Percentiles rank a stretch among this genome's conserved stretches.
Conservation (phyloP, 2,329 filamentous ascomycete genomes). For the Penicillium sp. region DNA sequence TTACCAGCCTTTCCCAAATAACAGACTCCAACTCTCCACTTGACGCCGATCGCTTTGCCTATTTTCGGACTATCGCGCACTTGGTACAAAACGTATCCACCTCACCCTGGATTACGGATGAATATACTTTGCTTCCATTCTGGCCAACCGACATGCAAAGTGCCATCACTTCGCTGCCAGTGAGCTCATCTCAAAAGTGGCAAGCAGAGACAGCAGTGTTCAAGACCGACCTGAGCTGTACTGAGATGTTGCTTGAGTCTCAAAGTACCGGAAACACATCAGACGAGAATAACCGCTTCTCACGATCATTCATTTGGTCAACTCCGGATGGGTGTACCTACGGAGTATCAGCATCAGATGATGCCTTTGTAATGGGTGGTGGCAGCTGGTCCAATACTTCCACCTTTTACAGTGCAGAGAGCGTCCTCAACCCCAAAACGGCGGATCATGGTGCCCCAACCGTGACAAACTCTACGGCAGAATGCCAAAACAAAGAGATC, state of each 20-base stretch:
- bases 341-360: neutral
- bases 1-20: neutral
- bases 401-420: slow-evolving; percentile 7
- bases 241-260: slow-evolving; percentile 9
- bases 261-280: neutral
- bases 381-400: slow-evolving; percentile 17
- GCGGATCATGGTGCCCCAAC: neutral
- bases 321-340: slow-evolving; percentile 11
- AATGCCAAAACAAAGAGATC: slow-evolving; percentile 9
- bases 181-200: slow-evolving; percentile 10
- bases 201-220: slow-evolving; percentile 16
- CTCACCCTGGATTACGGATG: slow-evolving; percentile 26
- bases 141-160: slow-evolving; percentile 15
- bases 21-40: slow-evolving; percentile 10
- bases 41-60: slow-evolving; percentile 15
- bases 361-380: slow-evolving; percentile 4
- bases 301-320: slow-evolving; percentile 3
- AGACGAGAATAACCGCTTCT: neutral
- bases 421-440: neutral
- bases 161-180: slow-evolving; percentile 8
- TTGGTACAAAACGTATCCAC: slow-evolving; percentile 25
- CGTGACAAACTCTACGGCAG: slow-evolving; percentile 1
- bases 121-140: slow-evolving; percentile 23
- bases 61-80: slow-evolving; percentile 24
- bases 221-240: slow-evolving; percentile 14